Conservation (phyloP, 164 flowering plant species). For the Brasenia schreberi region DNA sequence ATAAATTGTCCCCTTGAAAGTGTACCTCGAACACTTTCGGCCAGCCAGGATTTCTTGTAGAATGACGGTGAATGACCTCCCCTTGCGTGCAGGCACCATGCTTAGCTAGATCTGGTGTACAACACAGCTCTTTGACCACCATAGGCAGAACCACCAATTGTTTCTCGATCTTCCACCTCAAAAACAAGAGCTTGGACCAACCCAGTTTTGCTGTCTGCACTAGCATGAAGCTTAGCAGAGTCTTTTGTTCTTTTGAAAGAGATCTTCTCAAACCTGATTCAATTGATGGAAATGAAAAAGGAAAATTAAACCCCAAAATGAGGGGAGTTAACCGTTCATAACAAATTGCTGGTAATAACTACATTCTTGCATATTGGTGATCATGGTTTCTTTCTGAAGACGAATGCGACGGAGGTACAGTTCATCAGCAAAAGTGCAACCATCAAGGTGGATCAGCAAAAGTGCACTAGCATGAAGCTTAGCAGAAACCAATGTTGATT, state of each 20-base stretch:
- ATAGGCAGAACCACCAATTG: constrained; percentile 92
- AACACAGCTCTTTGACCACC: constrained; percentile 98
- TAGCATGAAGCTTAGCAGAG: constrained; percentile 9
- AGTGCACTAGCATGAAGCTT: no score
- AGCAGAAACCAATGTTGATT: no score
- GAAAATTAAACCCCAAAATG: no score
- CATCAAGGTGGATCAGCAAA: no score
- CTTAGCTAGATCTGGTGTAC: constrained; percentile 87
- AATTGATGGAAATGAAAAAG: no score
- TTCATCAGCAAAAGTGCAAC: no score
- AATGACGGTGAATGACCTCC: constrained; percentile 64
- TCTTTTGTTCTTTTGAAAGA: constrained; percentile 53
- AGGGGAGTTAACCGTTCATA: no score
- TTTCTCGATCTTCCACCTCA: constrained; percentile 93
- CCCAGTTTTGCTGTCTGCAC: constrained; percentile 14
- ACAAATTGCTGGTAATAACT: no score
- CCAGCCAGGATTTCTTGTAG: constrained; percentile 65
- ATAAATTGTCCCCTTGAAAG: constrained; percentile 23
- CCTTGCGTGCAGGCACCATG: constrained; percentile 75
- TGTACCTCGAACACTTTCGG: constrained; percentile 64
- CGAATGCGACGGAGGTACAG: no score
- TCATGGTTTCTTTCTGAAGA: no score
- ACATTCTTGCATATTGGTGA: no score
- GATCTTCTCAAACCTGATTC: constrained; percentile 70
- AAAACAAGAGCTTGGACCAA: constrained; percentile 68